A percentile compares a stretch with the other conserved stretches of the same genome.
phyloP scores from a whole-genome alignment of 495 filamentous ascomycete species.

The Penicillium cinerascens region DNA sequence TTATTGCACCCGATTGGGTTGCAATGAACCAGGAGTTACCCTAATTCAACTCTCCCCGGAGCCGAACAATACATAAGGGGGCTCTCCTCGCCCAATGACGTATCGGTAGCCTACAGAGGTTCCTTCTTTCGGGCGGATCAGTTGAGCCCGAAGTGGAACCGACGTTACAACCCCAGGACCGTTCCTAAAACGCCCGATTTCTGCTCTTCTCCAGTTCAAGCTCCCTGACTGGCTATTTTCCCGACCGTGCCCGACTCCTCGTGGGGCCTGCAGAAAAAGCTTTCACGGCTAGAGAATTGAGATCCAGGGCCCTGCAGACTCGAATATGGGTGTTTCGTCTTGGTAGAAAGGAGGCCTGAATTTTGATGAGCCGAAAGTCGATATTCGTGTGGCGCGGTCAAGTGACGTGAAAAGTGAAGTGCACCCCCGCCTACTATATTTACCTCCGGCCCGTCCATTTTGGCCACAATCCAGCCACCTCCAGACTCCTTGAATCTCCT shows the following conservation, averaged over 20 bases:
- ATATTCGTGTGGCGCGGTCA: neutral
- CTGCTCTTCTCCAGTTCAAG: conserved; percentile 4
- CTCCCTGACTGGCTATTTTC: conserved; percentile 7
- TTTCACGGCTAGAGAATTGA: neutral
- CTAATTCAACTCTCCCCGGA: neutral
- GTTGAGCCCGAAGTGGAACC: conserved; percentile 9
- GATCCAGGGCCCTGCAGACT: neutral
- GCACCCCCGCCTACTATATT: too few relatives aligned
- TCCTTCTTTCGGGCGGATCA: neutral
- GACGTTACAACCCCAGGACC: conserved; percentile 2
- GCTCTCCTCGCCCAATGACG: neutral
- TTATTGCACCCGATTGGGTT: neutral
- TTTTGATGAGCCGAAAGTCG: neutral
- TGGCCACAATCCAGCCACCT: conserved; percentile 18
- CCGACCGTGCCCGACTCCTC: conserved; percentile 17
- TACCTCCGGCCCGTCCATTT: neutral
- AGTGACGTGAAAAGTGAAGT: too few relatives aligned
- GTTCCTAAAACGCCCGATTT: conserved; percentile 30
- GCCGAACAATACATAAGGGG: neutral
- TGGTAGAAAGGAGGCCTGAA: neutral
- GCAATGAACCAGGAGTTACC: neutral
- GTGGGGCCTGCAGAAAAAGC: conserved; percentile 12
- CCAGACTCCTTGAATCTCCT: neutral
- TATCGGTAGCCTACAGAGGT: neutral
- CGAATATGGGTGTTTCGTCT: neutral